Evolutionary conservation across 306 rosid species (phyloP), one percentile per base, ranked within the genome.

Genomic region (Sesbania bispinosa): DNA sequence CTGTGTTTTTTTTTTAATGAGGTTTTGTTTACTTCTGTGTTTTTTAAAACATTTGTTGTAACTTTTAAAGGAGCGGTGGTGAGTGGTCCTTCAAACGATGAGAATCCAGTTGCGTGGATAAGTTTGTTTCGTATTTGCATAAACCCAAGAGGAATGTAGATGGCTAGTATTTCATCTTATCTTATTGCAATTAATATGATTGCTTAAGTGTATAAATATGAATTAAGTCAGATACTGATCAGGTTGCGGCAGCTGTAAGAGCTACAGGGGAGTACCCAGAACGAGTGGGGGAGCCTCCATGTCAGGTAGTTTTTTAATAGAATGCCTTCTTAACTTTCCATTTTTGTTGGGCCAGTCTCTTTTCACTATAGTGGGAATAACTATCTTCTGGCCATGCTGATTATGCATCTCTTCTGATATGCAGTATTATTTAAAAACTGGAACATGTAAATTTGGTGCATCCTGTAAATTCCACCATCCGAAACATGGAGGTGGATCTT

Each of bases 231-330:
- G 18, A 38, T 81, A 39, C 45, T 76, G 3, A 27, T 52, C 62
- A 92, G 97, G 97, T 92, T 77, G 92, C 76, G 57, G 94, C 91
- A 4, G 90, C 92, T 7, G 94, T 92, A n/a, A 89, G 94, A 83
- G 96, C 87, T 65, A 89, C 96, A 20, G 97, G 94, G 82, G 97
- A 92, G n/a, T 92, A 92, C 83, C 97, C 97, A 7, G 96, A 92
- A 74, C 80, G 97, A 51, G 81, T 60, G 14, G 92, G 96, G 45
- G 97, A 89, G 71, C 96, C 96, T 77, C 80, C 85, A 2, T 92
- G 97, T 86, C 91, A 90, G 93, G 96, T 90, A 15, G 2, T 20
- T 23, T 67, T n/a, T n/a, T n/a, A n/a, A n/a, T n/a, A n/a, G 6
- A 33, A 33, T 33, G 39, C 4, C 39, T 33, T 33, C 39, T 33